These are phyloP conservation scores for Plasmodium berghei DNA, from an alignment of 169 alveolate genomes.

Conservation along the genomic window DNA sequence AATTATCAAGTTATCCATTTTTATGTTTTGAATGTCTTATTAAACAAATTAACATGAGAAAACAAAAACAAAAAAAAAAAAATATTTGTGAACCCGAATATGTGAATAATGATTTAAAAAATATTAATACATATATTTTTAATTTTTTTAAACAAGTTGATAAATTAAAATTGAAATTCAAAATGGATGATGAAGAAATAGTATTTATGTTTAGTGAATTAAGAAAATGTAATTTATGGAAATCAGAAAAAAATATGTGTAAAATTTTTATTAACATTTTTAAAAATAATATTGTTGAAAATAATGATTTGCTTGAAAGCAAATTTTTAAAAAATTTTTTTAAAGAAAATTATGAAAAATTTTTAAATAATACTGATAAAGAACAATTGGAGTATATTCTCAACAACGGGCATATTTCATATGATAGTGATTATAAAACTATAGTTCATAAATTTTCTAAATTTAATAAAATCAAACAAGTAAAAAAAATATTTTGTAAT, in stretches of 20 bases:
- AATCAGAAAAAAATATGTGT: constrained; percentile 60
- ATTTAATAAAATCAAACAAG: background rate
- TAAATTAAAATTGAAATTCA: constrained; percentile 18
- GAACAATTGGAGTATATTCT: background rate
- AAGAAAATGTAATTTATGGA: constrained; percentile 26
- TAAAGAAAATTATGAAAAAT: constrained; percentile 33
- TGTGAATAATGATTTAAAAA: constrained; percentile 15
- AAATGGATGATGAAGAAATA: constrained; percentile 53
- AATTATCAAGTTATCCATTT: constrained; percentile 19
- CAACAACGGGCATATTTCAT: background rate
- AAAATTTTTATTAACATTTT: constrained; percentile 24
- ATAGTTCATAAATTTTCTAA: background rate
- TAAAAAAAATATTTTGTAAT: too few relatives aligned
- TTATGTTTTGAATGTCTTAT: constrained; percentile 59
- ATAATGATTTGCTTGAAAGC: background rate
- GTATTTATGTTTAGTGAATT: constrained; percentile 27
- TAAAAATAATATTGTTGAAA: constrained; percentile 1
- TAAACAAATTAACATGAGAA: constrained; percentile 19
- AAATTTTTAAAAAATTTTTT: constrained; percentile 18
- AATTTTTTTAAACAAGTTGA: constrained; percentile 34
- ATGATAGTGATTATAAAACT: background rate
- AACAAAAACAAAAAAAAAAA: background rate
- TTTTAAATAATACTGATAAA: background rate
- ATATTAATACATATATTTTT: constrained; percentile 30
- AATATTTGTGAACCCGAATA: background rate